Evolutionary conservation across 2,329 filamentous ascomycete species (phyloP).

Genomic region (Fusarium nelsonii): DNA sequence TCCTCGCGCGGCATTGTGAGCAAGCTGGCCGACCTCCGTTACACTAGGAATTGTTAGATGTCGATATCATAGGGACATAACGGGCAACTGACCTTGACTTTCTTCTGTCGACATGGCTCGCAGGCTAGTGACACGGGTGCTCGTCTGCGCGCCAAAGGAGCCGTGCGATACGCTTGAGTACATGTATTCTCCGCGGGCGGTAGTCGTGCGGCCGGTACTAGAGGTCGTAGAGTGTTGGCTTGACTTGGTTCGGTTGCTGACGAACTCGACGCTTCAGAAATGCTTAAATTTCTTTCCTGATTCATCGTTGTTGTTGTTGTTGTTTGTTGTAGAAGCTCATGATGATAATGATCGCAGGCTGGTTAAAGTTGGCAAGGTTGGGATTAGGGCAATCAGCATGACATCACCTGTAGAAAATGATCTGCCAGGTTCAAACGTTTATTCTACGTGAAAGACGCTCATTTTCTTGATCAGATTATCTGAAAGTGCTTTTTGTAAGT

Average conservation of each 20-base stretch:
- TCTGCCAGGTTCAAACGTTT: no score
- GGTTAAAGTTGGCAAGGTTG: background rate
- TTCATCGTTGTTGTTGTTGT: no score
- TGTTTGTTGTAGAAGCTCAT: background rate
- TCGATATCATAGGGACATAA: background rate
- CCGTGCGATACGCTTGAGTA: background rate
- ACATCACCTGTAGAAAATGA: background rate
- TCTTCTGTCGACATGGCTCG: conserved; percentile 9
- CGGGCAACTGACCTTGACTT: background rate
- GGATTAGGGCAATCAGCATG: background rate
- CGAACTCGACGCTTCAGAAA: conserved; percentile 1
- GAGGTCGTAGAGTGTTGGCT: fast-evolving
- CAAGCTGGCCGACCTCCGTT: conserved; percentile 4
- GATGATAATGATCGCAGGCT: background rate
- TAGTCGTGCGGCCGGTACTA: background rate
- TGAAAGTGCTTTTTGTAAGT: background rate
- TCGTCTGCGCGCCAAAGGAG: conserved; percentile 3
- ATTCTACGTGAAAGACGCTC: no score
- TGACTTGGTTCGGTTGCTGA: background rate
- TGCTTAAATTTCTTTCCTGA: background rate
- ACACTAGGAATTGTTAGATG: background rate
- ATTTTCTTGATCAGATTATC: no score
- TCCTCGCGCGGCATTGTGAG: background rate
- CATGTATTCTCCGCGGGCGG: background rate
- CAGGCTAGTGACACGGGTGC: background rate